Evolutionary conservation across 2,329 filamentous ascomycete species (phyloP), one percentile per base, ranked within the genome.

Genomic region (Colletotrichum spaethianum): DNA sequence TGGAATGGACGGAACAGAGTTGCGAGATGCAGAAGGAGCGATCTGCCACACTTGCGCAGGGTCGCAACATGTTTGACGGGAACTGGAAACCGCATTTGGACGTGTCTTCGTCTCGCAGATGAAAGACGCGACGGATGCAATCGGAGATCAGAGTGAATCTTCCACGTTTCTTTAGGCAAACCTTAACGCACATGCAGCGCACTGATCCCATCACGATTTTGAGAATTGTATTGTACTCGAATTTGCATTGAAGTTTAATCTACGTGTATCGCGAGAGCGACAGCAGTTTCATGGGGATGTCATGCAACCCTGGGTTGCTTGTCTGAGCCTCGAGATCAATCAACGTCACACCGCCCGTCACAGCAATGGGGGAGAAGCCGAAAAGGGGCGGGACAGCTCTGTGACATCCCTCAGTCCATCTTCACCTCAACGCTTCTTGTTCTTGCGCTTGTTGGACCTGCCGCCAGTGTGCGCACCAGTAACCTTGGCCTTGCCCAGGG

Each of bases 361-460:
- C 14, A 42, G 26, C 48, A 42, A 57, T 18, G 52, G 40, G 40
- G 31, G 9, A 4, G 33, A 38, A n/a, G 28, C 6, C 33, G n/a
- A 3, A 52, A 40, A 14, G 18, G 60, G 40, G 23, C 7, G n/a
- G n/a, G 33, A n/a, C 20, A 33, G 36, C 60, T 40, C 31, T 50
- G 5, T 42, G 46, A 8, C 56, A n/a, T 6, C 36, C 28, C 9
- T 20, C 31, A 12, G 28, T 14, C 40, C 53, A 20, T 33, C 7
- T 18, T 42, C 36, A n/a, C 26, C 55, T 83, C 78, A 89, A 81
- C 83, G 86, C 84, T 89, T 90, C 83, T 86, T 89, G 77, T 81
- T 82, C 81, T 85, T 88, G 74, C 87, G 80, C 83, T 88, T 89
- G 82, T 83, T 87, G 64, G 85, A 81, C 83, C 83, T 86, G 75